Evolutionary conservation across 164 flowering plant genomes (phyloP), one percentile per base, ranked within the genome.

Genomic region (Warburgia ugandensis): DNA sequence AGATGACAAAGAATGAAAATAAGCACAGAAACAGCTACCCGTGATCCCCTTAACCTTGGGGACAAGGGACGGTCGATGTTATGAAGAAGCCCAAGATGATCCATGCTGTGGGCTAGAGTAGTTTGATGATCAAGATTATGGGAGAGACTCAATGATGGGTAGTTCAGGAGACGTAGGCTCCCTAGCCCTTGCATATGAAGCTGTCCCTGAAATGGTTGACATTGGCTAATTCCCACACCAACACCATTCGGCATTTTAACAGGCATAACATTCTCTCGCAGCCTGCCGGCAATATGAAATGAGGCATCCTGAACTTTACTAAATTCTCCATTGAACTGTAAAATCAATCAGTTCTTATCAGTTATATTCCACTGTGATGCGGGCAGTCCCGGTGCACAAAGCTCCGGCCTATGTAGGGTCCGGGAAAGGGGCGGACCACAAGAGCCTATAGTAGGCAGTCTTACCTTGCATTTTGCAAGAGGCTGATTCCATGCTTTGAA

Each of bases 291-390:
- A 14, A 81, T 69, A 55, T 64, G 72, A 67, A 71, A 71, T 55
- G 87, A 45, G 40, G 95, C 98, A 66, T 83, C 79, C 68, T 68
- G 79, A 40, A 87, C 89, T 49, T 71, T 81, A 40, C 61, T 63
- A 54, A 74, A 66, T 50, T 81, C 86, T 2, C 98, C 98, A 40
- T 67, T 68, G 32, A 91, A 78, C 97, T 91, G 75, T 47, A 42
- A 35, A 68, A 60, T 5, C 32, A 27, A 7, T 11, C 45, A 40
- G n/a, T 16, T 52, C 44, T 6, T 19, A 36, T 52, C 45, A 52
- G 53, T 48, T 48, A 19, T 36, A 11, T 3, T 36, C 2, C 39
- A n/a, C n/a, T n/a, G n/a, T n/a, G n/a, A n/a, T n/a, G n/a, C n/a
- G n/a, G n/a, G n/a, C n/a, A n/a, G n/a, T n/a, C n/a, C n/a, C n/a